These are phyloP conservation scores for Setomelanomma holmii DNA, from an alignment of 2,329 filamentous ascomycete species.

Conservation along the genomic window DNA sequence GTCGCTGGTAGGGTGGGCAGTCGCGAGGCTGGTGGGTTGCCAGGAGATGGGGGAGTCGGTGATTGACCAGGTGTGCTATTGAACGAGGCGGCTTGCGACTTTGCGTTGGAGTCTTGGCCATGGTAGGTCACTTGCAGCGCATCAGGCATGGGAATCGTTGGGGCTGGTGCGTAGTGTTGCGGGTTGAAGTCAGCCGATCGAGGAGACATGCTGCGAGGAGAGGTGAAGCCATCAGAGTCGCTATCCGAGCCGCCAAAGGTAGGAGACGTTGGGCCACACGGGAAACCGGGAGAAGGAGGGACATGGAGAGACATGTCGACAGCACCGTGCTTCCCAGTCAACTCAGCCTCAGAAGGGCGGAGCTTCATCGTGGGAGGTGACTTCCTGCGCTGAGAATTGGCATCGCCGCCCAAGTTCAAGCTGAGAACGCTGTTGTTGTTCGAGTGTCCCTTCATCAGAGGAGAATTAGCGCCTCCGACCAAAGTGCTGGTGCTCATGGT, in stretches of 20 bases:
- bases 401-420: constrained; percentile 35
- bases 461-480: constrained; percentile 40
- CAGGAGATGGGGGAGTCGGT: constrained; percentile 32
- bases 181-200: constrained; percentile 27
- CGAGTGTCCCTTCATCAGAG: constrained; percentile 40
- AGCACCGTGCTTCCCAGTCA: constrained; percentile 41
- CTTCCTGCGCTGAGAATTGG: constrained; percentile 23
- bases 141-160: constrained; percentile 33
- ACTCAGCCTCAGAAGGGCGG: constrained; percentile 46
- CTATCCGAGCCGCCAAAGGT: constrained; percentile 39
- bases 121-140: constrained; percentile 35
- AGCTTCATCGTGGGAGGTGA: constrained; percentile 38
- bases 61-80: constrained; percentile 32
- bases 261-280: constrained; percentile 23
- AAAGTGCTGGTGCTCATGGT: constrained; percentile 46
- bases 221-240: constrained; percentile 25
- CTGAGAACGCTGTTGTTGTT: constrained; percentile 43
- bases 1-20: constrained; percentile 35
- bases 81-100: constrained; percentile 41
- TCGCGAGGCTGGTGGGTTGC: constrained; percentile 31
- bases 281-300: constrained; percentile 39
- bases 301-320: constrained; percentile 46
- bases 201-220: constrained; percentile 34
- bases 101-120: constrained; percentile 17
- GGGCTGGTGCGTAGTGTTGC: constrained; percentile 37